Percentiles rank a stretch among this genome's conserved stretches.
Conservation (phyloP, 2,329 filamentous ascomycete genomes). For the Botryosphaeria dothidea region DNA sequence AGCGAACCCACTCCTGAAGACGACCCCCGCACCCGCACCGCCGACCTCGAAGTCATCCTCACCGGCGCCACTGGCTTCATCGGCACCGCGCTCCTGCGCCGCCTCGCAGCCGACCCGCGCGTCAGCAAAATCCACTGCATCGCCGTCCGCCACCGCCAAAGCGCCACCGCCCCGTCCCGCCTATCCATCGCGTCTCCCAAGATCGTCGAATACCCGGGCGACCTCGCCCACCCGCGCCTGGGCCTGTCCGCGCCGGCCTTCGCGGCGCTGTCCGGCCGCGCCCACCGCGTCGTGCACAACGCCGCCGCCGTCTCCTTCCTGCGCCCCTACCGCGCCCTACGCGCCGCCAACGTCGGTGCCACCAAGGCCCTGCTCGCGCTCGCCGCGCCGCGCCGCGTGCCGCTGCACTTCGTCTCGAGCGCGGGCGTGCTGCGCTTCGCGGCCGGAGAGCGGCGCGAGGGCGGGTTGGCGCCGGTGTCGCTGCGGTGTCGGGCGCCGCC, state of each 20-base stretch:
- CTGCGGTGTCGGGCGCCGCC: not conserved
- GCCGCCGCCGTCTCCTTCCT: conserved; percentile 28
- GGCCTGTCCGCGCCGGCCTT: conserved; percentile 34
- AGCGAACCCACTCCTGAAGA: not conserved
- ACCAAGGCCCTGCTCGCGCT: conserved; percentile 18
- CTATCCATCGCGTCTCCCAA: not conserved
- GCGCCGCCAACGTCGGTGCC: conserved; percentile 26
- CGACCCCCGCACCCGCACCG: not conserved
- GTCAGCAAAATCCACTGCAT: conserved; percentile 45
- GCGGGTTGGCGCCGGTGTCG: too few species aligned
- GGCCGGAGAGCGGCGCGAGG: not conserved
- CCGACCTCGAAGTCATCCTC: conserved; percentile 13
- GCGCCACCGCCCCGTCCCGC: not conserved
- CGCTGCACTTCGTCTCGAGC: conserved; percentile 26
- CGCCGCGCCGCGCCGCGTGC: conserved; percentile 8
- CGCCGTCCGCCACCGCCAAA: conserved; percentile 37
- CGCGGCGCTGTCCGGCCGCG: conserved; percentile 18
- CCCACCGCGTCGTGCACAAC: conserved; percentile 34
- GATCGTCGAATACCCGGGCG: conserved; percentile 35
- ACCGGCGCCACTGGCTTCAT: conserved; percentile 25
- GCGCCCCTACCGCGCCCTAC: conserved; percentile 30
- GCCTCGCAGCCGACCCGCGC: conserved; percentile 33
- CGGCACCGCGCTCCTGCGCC: conserved; percentile 20
- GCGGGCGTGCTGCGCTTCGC: conserved; percentile 4
- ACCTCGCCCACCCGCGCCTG: conserved; percentile 35